A percentile compares a stretch with the other conserved stretches of the same genome.
phyloP scores from a whole-genome alignment of 306 rosid genomes.

The Prunus mongolica region DNA sequence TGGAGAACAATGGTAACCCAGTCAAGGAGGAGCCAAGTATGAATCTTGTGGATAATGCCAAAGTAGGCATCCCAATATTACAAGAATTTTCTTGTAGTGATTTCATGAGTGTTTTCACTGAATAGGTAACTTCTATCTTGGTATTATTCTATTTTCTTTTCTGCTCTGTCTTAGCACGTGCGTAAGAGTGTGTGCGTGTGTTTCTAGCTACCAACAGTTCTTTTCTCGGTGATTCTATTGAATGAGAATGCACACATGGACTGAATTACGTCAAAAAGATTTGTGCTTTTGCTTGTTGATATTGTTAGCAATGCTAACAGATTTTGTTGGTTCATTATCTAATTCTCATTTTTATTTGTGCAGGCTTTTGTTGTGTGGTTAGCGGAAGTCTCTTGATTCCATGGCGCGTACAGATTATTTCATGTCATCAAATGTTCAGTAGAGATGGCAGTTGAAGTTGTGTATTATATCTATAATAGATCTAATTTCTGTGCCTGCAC shows the following conservation, averaged over 20 bases:
- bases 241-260: not conserved
- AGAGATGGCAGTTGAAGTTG: constrained; percentile 21
- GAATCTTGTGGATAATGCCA: constrained; percentile 32
- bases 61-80: constrained; percentile 28
- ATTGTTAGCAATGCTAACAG: not conserved
- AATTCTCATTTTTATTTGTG: constrained; percentile 23
- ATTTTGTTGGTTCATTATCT: not conserved
- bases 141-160: not conserved
- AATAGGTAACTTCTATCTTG: constrained; percentile 41
- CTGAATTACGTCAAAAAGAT: not conserved
- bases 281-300: not conserved
- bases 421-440: constrained; percentile 21
- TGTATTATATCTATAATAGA: constrained; percentile 17
- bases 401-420: constrained; percentile 35
- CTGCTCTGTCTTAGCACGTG: constrained; percentile 16
- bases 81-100: constrained; percentile 41
- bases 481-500: constrained; percentile 24
- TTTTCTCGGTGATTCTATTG: not conserved
- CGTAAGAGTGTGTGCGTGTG: not conserved
- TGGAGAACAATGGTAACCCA: constrained; percentile 40
- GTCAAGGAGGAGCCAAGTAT: constrained; percentile 49
- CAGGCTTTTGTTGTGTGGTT: constrained; percentile 32
- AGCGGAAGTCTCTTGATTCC: constrained; percentile 22
- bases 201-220: not conserved
- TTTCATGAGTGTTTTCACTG: constrained; percentile 38